These are phyloP conservation scores for Rhododendron williamsianum DNA, from an alignment of 148 eudicot species.

Conservation along the genomic window DNA sequence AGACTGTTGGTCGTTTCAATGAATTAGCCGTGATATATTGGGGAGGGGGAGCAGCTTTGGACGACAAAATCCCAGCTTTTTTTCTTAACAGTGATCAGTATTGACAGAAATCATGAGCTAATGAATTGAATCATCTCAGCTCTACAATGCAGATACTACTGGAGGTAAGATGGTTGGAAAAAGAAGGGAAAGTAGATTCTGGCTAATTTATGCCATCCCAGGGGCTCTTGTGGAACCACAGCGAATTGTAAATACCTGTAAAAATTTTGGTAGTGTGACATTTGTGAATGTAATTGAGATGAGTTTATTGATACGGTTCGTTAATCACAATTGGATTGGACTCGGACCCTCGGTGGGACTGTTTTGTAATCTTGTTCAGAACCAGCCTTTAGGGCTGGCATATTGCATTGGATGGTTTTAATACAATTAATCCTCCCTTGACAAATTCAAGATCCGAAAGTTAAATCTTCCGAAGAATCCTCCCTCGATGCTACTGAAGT, in stretches of 20 bases:
- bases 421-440: not conserved
- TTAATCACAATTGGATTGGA: not conserved
- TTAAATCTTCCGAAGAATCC: not conserved
- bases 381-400: not conserved
- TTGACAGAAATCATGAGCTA: not conserved
- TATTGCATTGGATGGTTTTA: not conserved
- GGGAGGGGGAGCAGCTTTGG: conserved; percentile 27
- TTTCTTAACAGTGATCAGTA: not conserved
- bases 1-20: too few relatives aligned
- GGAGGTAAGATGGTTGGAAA: not conserved
- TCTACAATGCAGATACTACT: not conserved
- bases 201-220: not conserved
- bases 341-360: not conserved
- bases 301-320: not conserved
- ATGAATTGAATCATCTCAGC: not conserved
- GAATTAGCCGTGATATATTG: too few relatives aligned
- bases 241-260: not conserved
- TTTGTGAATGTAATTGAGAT: not conserved
- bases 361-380: not conserved
- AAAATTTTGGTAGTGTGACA: not conserved
- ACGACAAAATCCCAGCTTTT: not conserved
- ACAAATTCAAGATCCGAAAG: not conserved
- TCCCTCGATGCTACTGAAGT: too few relatives aligned
- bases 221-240: not conserved
- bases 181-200: not conserved